phyloP scores from a whole-genome alignment of 108 stramenopile species.

The Nitzschia sp. region DNA sequence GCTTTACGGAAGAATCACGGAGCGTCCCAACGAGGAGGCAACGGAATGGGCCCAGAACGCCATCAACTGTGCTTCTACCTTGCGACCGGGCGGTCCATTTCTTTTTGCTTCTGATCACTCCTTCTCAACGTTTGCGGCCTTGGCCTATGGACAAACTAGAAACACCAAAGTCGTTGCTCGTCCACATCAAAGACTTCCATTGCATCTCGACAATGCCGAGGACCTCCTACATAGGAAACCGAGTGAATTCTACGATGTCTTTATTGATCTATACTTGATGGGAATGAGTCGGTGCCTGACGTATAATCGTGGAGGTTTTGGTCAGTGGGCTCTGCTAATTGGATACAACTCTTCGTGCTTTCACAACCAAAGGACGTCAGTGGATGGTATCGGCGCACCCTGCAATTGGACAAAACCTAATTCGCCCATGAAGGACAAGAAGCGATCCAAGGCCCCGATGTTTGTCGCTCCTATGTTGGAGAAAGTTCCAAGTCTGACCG shows the following conservation, averaged over 20 bases:
- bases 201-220: conserved; percentile 24
- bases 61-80: conserved; percentile 33
- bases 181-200: conserved; percentile 5
- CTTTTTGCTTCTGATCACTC: conserved; percentile 37
- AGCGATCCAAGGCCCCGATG: background rate
- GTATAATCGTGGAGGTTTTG: conserved; percentile 32
- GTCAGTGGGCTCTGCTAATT: conserved; percentile 31
- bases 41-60: conserved; percentile 16
- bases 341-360: conserved; percentile 31
- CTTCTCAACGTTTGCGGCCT: background rate
- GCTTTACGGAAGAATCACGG: conserved; percentile 11
- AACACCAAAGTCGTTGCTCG: conserved; percentile 7
- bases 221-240: conserved; percentile 14
- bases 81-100: conserved; percentile 33
- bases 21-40: conserved; percentile 10
- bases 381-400: conserved; percentile 7
- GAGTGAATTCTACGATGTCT: conserved; percentile 33
- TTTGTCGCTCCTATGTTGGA: background rate
- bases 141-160: conserved; percentile 5
- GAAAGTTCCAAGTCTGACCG: background rate
- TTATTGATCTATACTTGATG: conserved; percentile 47
- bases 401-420: conserved; percentile 19
- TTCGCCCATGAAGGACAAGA: background rate
- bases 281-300: conserved; percentile 35
- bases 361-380: conserved; percentile 24